Evolutionary conservation across 23 red algal species (phyloP).

Genomic region (Pyropia yezoensis): DNA sequence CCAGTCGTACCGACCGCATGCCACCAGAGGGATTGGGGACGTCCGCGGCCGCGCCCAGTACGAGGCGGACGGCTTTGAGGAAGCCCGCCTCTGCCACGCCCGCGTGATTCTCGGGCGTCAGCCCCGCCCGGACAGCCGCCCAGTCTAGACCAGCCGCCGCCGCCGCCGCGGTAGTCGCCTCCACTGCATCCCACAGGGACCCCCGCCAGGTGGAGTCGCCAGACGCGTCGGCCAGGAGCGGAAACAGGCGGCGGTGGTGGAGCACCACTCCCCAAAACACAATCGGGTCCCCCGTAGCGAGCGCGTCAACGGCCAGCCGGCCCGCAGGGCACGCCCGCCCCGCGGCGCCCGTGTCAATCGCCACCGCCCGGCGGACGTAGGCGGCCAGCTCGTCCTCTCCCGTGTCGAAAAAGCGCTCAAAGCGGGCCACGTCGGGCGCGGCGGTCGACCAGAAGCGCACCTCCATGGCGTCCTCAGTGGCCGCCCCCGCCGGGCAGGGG

Average conservation of each 20-base stretch:
- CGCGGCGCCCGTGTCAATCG: neutral
- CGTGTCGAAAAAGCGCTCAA: conserved; percentile 4
- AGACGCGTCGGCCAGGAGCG: conserved; percentile 1
- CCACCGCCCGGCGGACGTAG: conserved; percentile 5
- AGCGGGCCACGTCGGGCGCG: no score
- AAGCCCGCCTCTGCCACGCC: conserved; percentile 3
- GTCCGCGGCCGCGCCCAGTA: neutral
- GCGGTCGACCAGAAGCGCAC: no score
- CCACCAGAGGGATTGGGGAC: neutral
- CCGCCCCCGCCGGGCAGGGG: no score
- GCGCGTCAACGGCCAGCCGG: neutral
- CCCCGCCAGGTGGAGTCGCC: neutral
- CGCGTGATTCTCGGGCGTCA: conserved; percentile 3
- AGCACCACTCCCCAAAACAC: conserved; percentile 4
- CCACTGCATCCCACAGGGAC: neutral
- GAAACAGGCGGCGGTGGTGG: neutral
- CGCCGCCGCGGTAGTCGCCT: conserved; percentile 1
- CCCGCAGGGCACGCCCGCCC: no score
- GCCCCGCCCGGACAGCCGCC: neutral
- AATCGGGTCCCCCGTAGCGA: neutral
- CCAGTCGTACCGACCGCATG: no score
- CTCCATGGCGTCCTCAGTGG: no score
- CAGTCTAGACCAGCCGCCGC: neutral
- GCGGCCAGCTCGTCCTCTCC: conserved; percentile 8
- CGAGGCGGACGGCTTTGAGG: conserved; percentile 1